These are phyloP conservation scores for Pelargonium cotyledonis DNA, from an alignment of 441 rosid species.

Conservation along the genomic window DNA sequence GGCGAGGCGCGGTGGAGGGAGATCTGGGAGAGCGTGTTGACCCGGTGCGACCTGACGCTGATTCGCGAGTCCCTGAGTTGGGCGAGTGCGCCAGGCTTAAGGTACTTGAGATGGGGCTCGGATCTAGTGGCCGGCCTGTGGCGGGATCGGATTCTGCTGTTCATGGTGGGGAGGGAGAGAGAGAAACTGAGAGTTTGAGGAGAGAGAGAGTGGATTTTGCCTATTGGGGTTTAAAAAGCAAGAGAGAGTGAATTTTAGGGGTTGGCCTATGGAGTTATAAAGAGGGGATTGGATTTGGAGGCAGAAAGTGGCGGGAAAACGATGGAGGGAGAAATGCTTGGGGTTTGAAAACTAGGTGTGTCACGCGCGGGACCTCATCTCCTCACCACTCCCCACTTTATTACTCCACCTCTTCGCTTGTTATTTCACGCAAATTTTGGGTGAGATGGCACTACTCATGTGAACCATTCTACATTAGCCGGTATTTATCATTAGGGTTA, in stretches of 20 bases:
- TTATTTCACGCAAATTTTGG: too few relatives aligned
- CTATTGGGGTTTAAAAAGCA: too few relatives aligned
- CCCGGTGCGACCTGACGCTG: constrained; percentile 34
- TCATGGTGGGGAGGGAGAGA: constrained; percentile 18
- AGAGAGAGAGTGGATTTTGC: neutral
- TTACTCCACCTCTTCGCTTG: too few relatives aligned
- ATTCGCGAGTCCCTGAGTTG: constrained; percentile 38
- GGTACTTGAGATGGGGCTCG: constrained; percentile 32
- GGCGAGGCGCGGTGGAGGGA: constrained; percentile 3
- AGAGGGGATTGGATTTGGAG: neutral
- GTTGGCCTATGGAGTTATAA: neutral
- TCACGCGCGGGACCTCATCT: neutral
- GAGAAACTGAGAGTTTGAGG: neutral
- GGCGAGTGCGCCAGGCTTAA: constrained; percentile 47
- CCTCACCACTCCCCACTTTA: too few relatives aligned
- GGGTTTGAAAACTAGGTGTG: too few relatives aligned
- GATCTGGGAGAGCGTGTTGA: constrained; percentile 19
- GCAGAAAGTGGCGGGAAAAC: neutral
- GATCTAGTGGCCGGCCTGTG: constrained; percentile 15
- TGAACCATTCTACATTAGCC: too few relatives aligned
- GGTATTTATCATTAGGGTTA: too few relatives aligned
- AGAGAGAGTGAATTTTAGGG: neutral
- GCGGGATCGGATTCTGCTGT: constrained; percentile 21
- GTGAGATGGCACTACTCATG: too few relatives aligned
- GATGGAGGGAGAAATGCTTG: neutral